phyloP scores from a whole-genome alignment of 345 rosid species.

The Camelina neglecta region DNA sequence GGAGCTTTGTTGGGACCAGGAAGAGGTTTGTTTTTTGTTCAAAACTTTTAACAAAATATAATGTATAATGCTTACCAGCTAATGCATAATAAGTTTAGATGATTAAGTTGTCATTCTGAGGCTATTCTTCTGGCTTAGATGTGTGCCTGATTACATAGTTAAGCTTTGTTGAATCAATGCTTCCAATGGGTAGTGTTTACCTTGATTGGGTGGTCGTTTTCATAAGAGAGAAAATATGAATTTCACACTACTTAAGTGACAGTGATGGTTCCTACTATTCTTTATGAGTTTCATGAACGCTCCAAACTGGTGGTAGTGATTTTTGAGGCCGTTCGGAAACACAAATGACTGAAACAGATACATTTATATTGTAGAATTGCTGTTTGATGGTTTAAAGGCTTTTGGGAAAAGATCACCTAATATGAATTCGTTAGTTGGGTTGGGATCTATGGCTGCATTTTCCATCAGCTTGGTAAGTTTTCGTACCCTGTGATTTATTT shows the following conservation, averaged over 20 bases:
- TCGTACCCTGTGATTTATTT: slow-evolving; percentile 20
- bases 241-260: slow-evolving; percentile 5
- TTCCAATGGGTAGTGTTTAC: not conserved
- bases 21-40: slow-evolving; percentile 65
- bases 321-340: slow-evolving; percentile 17
- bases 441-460: slow-evolving; percentile 86
- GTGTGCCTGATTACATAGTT: not conserved
- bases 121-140: not conserved
- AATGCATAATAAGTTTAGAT: slow-evolving; percentile 32
- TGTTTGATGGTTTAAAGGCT: slow-evolving; percentile 82
- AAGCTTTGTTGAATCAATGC: slow-evolving; percentile 18
- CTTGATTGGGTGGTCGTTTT: not conserved
- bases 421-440: slow-evolving; percentile 96
- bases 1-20: slow-evolving; percentile 94
- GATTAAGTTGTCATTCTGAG: not conserved
- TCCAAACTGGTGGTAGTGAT: slow-evolving; percentile 21
- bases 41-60: not conserved
- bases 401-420: slow-evolving; percentile 87
- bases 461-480: slow-evolving; percentile 75
- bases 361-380: slow-evolving; percentile 59
- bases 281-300: slow-evolving; percentile 17
- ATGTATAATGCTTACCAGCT: slow-evolving; percentile 16
- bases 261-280: slow-evolving; percentile 1
- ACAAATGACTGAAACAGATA: slow-evolving; percentile 18
- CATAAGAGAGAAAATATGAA: slow-evolving; percentile 12